A percentile compares a stretch with the other conserved stretches of the same genome.
Conservation (phyloP, 2,329 filamentous ascomycete species). For the Stachybotrys elegans region DNA sequence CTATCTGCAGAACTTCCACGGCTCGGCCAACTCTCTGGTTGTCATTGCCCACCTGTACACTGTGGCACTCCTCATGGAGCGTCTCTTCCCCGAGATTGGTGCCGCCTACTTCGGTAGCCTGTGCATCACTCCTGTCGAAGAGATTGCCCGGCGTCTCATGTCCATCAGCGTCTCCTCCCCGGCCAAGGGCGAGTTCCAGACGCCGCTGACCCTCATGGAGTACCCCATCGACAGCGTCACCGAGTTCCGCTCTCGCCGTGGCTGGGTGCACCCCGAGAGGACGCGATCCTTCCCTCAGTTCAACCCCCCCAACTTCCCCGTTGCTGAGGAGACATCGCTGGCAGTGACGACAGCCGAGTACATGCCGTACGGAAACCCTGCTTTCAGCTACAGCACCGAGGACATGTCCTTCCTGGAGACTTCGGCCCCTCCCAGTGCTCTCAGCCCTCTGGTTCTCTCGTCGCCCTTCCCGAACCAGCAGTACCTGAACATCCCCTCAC, state of each 20-base stretch:
- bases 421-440: slow-evolving; percentile 37
- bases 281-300: slow-evolving; percentile 59
- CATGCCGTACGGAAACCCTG: slow-evolving; percentile 49
- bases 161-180: slow-evolving; percentile 59
- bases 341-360: slow-evolving; percentile 38
- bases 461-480: slow-evolving; percentile 51
- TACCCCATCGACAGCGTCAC: slow-evolving; percentile 65
- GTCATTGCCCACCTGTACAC: slow-evolving; percentile 91
- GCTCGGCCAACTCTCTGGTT: slow-evolving; percentile 72
- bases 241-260: slow-evolving; percentile 65
- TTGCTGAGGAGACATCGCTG: slow-evolving; percentile 39
- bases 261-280: slow-evolving; percentile 56
- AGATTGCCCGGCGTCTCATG: slow-evolving; percentile 73
- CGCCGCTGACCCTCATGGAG: slow-evolving; percentile 64
- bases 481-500: slow-evolving; percentile 60
- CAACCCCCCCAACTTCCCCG: slow-evolving; percentile 48
- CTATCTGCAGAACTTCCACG: slow-evolving; percentile 71
- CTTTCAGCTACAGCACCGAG: slow-evolving; percentile 61
- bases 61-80: slow-evolving; percentile 79
- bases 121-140: slow-evolving; percentile 75
- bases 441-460: slow-evolving; percentile 52
- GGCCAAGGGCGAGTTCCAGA: slow-evolving; percentile 52
- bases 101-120: slow-evolving; percentile 82
- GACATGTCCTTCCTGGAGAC: slow-evolving; percentile 52
- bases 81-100: slow-evolving; percentile 86